Evolutionary conservation across 768 basidiomycete genomes (phyloP).

Genomic region (Clavulina sp.): DNA sequence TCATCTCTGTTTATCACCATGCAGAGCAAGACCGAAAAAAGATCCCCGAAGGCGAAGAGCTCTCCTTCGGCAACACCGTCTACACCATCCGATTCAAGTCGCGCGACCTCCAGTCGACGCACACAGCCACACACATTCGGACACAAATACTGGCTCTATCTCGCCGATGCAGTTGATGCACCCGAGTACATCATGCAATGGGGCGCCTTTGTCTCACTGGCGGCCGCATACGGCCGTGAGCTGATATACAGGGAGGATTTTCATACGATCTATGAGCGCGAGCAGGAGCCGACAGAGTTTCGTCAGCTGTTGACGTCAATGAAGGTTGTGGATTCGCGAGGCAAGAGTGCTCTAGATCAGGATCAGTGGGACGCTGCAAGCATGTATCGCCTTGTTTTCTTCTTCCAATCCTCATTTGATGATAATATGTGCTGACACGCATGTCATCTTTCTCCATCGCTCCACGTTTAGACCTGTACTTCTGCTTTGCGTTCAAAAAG

Average conservation of each 20-base stretch:
- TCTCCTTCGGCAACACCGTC: constrained; percentile 79
- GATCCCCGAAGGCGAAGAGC: no score
- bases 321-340: constrained; percentile 76
- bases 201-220: constrained; percentile 82
- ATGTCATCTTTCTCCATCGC: no score
- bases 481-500: no score
- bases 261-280: constrained; percentile 71
- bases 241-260: constrained; percentile 75
- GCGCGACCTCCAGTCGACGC: constrained; percentile 18
- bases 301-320: constrained; percentile 70
- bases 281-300: constrained; percentile 65
- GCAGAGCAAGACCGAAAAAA: constrained; percentile 40
- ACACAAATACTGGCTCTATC: constrained; percentile 85
- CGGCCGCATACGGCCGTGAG: constrained; percentile 58
- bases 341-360: constrained; percentile 82
- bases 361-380: constrained; percentile 99
- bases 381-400: no score
- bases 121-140: constrained; percentile 49
- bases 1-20: constrained; percentile 40
- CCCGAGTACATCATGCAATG: constrained; percentile 96
- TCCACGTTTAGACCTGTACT: no score
- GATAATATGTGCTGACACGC: no score
- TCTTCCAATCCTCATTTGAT: no score
- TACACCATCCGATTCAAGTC: constrained; percentile 80
- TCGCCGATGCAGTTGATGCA: constrained; percentile 89